A percentile compares a stretch with the other conserved stretches of the same genome.
Conservation (phyloP, 2,329 filamentous ascomycete genomes). For the Xylariaceae sp. region DNA sequence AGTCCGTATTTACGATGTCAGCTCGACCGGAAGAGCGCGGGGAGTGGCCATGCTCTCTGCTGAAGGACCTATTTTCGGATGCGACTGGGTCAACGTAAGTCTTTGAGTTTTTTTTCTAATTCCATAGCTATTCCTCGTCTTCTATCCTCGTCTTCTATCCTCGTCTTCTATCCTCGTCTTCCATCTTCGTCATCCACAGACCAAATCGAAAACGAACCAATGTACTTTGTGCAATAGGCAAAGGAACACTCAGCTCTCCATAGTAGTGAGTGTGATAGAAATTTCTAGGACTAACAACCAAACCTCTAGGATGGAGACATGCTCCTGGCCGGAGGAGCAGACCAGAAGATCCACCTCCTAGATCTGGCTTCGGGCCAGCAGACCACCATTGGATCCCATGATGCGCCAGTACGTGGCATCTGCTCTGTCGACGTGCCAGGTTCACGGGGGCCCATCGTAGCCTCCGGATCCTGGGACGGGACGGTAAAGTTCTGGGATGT, state of each 20-base stretch:
- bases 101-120: slow-evolving; percentile 37
- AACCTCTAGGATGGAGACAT: slow-evolving; percentile 43
- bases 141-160: too few relatives aligned
- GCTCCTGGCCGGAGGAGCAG: slow-evolving; percentile 43
- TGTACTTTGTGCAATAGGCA: too few relatives aligned
- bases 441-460: slow-evolving; percentile 37
- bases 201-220: too few relatives aligned
- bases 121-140: slow-evolving; percentile 37
- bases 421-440: slow-evolving; percentile 43
- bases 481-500: slow-evolving; percentile 65
- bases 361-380: slow-evolving; percentile 40
- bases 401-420: slow-evolving; percentile 42
- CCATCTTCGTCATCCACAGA: too few relatives aligned
- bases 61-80: slow-evolving; percentile 43
- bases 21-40: slow-evolving; percentile 30
- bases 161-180: too few relatives aligned
- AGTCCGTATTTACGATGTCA: slow-evolving; percentile 46
- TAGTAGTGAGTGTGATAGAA: too few relatives aligned
- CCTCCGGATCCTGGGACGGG: slow-evolving; percentile 59
- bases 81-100: slow-evolving; percentile 49
- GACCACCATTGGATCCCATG: slow-evolving; percentile 39
- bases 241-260: too few relatives aligned
- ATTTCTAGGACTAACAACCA: slow-evolving; percentile 7
- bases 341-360: slow-evolving; percentile 42
- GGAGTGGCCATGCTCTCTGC: slow-evolving; percentile 35